Conservation (phyloP, 208 protist genomes). For the Trypanosoma caninum region DNA sequence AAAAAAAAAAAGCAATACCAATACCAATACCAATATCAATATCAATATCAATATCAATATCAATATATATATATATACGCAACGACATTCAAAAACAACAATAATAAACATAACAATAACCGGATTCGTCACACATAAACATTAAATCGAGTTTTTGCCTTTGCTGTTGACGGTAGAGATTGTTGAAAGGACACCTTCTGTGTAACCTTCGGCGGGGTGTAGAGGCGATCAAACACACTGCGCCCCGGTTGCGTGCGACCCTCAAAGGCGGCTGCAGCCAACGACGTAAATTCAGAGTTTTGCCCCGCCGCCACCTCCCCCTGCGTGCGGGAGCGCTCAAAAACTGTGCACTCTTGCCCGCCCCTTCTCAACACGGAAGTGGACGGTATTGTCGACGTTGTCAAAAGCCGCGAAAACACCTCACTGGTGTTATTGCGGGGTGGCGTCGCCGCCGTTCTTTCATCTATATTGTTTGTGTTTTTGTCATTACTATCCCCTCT, state of each 20-base stretch:
- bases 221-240: slow-evolving; percentile 45
- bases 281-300: no score
- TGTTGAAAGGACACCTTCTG: neutral
- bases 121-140: slow-evolving; percentile 30
- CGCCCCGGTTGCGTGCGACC: neutral
- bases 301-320: neutral
- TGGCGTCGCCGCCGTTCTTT: neutral
- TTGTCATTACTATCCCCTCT: neutral
- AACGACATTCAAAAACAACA: neutral
- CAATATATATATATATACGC: neutral
- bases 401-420: slow-evolving; percentile 4
- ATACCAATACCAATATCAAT: neutral
- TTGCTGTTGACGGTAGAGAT: neutral
- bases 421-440: neutral
- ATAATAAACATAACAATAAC: no score
- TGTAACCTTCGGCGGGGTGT: slow-evolving; percentile 25
- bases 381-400: slow-evolving; percentile 17
- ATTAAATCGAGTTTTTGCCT: slow-evolving; percentile 22
- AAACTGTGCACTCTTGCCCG: neutral
- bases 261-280: no score
- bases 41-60: neutral
- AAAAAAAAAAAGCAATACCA: neutral
- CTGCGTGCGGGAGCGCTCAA: slow-evolving; percentile 5
- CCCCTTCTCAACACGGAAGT: neutral
- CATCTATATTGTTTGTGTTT: neutral